Base-by-base conservation (phyloP, 2,329 filamentous ascomycete genomes). In the Clarireedia paspali region DNA sequence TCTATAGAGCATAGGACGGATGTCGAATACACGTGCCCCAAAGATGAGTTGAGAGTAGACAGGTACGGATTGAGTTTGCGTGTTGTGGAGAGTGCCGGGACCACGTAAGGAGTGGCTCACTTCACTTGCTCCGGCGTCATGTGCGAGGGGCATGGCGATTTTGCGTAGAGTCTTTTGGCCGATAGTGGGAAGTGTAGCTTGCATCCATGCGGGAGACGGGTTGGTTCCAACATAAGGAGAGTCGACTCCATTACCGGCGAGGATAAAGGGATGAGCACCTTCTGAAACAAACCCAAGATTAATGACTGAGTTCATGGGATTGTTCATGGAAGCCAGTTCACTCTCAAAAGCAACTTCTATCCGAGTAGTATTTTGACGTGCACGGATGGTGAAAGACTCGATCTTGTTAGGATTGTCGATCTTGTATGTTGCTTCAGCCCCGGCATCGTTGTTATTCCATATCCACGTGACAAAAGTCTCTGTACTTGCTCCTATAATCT, bases 181-280 rank as follows among this genome's bases (percentile, higher is more conserved):
- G 36, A 66, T 62, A 1, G 47, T 57, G 15, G 61, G 42, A 14
- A 62, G 39, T 1, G 55, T 61, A 3, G 50, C 36, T 58, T 66
- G 62, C 60, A 64, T 64, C 63, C 63, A 66, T 1, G 49, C 54
- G 2, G 50, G 39, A 15, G 64, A 62, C 23, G 59, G 56, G 24
- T 62, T 59, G 3, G 45, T 57, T 2, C 57, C 57, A 17, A 64
- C 44, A 20, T 62, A 66, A 5, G 60, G 50, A 14, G 34, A 6
- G 24, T 10, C 9, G 2, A 20, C 36, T n/a, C 57, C 60, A 20
- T 57, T 55, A 14, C 63, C 63, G 17, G 59, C 56, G 10, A 64
- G 57, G 9, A 63, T 47, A 47, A 64, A 64, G 6, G 58, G 53
- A 4, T 63, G 59, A 42, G 47, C 49, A 15, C 62, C 62, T 30